These are phyloP conservation scores for Ilyonectria destructans DNA, from an alignment of 2,329 filamentous ascomycete species.

Conservation along the genomic window DNA sequence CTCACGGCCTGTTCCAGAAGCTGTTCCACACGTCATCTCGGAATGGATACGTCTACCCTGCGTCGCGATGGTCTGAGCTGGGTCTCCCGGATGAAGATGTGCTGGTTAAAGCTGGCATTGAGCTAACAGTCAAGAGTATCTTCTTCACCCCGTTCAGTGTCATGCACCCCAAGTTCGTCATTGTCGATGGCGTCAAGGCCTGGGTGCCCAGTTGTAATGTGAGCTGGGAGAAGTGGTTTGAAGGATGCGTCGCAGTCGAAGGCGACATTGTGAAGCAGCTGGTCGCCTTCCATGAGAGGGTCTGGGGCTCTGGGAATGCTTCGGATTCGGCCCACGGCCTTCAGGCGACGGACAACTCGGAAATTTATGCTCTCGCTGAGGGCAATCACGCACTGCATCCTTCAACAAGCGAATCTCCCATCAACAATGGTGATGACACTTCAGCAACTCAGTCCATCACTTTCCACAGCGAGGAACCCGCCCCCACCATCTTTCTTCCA, in stretches of 20 bases:
- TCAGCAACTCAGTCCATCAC: constrained; percentile 53
- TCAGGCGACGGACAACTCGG: not conserved
- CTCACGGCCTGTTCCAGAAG: constrained; percentile 80
- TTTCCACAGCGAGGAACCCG: constrained; percentile 44
- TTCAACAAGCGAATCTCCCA: constrained; percentile 26
- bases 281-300: constrained; percentile 75
- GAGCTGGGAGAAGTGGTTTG: constrained; percentile 91
- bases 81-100: constrained; percentile 73
- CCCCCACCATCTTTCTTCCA: constrained; percentile 78
- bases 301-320: constrained; percentile 70
- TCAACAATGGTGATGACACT: constrained; percentile 30
- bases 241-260: constrained; percentile 79
- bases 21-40: constrained; percentile 79
- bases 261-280: constrained; percentile 76
- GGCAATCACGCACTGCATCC: constrained; percentile 14
- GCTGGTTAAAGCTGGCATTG: constrained; percentile 72
- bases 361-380: not conserved
- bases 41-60: constrained; percentile 74
- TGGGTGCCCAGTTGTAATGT: constrained; percentile 88
- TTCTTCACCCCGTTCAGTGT: constrained; percentile 88
- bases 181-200: constrained; percentile 78
- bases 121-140: constrained; percentile 81
- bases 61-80: constrained; percentile 74
- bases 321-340: not conserved
- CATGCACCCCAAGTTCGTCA: constrained; percentile 90